Base-by-base conservation (phyloP, 2,329 filamentous ascomycete genomes). In the Incumbomyces lentus region DNA sequence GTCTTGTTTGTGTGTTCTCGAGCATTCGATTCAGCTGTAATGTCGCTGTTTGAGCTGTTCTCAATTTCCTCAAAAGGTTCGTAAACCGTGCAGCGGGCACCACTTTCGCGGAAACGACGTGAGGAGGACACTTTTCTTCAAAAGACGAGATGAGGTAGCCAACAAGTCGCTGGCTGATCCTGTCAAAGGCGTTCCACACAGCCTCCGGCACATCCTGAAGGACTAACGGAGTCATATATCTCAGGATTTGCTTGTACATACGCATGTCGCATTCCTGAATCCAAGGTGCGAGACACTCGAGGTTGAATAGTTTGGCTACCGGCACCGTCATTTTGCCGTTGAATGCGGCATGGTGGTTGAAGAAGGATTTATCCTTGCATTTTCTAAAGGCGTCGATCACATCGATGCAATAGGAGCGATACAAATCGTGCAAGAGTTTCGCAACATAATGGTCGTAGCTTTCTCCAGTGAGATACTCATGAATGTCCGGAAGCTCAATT, bases 181-280 rank as follows among this genome's bases (percentile, higher is more conserved):
- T 90, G 55, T 86, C 80, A 29, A 98, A 76, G 2, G 89, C 88
- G 58, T 89, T 86, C 49, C 95, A 73, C 6, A 96, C 89, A 2
- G 82, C 76, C 49, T 89, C 86, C 1, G 92, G 92, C 3, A 94
- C 83, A 12, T 95, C 89, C 62, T 96, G 89, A 6, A 95, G 74
- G 3, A 87, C 92, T 34, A 96, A 73, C n/a, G 82, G 81, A 1
- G 86, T 84, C 34, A 96, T 80, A 51, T 95, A 93, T 45, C 83
- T 82, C 68, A 95, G 88, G 84, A 96, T 95, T 55, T 89, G 88
- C 63, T 96, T 88, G 62, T 98, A 98, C 68, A 95, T 85, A 30
- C 90, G 75, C 68, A 92, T 93, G 63, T 98, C 92, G 62, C 87
- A 95, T 62, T 94, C 84, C 61, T 92, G 86, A 51, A 98, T 93